Evolutionary conservation across 768 basidiomycete genomes (phyloP), one percentile per base, ranked within the genome.

Genomic region (Leucocoprinus sp.): DNA sequence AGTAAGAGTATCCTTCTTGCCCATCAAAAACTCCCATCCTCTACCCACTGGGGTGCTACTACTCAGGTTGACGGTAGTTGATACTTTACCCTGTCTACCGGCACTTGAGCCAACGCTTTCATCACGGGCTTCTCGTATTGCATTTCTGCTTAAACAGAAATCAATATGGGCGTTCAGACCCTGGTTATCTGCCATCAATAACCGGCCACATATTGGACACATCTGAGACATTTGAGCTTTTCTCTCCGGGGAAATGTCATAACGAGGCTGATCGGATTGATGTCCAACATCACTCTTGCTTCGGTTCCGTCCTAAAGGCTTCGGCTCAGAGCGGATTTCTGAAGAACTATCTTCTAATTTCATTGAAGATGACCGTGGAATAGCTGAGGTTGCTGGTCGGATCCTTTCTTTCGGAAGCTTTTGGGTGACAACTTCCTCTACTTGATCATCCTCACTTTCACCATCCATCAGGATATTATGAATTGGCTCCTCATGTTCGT

Each of bases 131-230:
- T 86, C 75, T 48, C 74, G 64, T 50, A 95, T 92, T 2, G 79
- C 84, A 18, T 74, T 76, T 48, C 78, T 76, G 58, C 87, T 93
- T 41, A 96, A 61, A 57, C 93, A 96, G 55, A 82, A 85, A 61
- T 96, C 92, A 35, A 96, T 72, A 55, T 96, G 92, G n/a, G 76
- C 69, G 57, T 96, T 95, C 26, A 96, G 63, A 4, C 75, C 81
- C 38, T 74, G 69, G 57, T 96, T 96, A 59, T 90, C 80, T 1
- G 74, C 78, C 49, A 72, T 65, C 43, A 91, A 59, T 9, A 63
- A 59, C 57, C 76, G 79, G 19, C 63, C 58, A 55, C 89, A 93
- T 18, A 93, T 67, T 3, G 93, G 91, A 60, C 90, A 93, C 0
- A 61, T 60, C 43, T 76, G 71, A n/a, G 55, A 93, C 0, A 61